Conservation (phyloP, 768 basidiomycete species). For the Clavaria fumosa region DNA sequence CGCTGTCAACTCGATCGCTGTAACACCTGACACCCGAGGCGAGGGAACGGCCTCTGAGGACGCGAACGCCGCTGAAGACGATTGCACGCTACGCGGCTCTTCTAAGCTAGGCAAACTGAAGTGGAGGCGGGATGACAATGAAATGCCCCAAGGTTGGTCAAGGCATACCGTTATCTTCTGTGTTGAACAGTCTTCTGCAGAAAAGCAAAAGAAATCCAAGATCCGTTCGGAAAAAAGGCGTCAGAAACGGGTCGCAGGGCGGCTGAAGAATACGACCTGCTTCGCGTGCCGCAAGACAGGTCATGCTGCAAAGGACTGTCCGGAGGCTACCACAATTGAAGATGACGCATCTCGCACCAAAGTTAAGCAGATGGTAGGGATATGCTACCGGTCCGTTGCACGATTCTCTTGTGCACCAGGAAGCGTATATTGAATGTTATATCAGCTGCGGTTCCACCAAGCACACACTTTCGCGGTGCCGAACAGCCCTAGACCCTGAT, state of each 20-base stretch:
- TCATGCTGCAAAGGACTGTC: conserved; percentile 74
- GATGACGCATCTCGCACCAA: conserved; percentile 10
- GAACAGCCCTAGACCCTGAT: conserved; percentile 38
- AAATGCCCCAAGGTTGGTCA: not conserved
- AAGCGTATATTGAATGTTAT: not conserved
- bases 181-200: not conserved
- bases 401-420: not conserved
- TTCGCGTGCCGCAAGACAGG: conserved; percentile 79
- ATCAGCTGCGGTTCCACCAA: conserved; percentile 65
- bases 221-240: conserved; percentile 41
- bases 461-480: conserved; percentile 72
- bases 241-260: conserved; percentile 43
- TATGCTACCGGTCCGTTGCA: conserved; percentile 52
- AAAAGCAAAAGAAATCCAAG: not conserved
- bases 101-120: not conserved
- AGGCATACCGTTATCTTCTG: not conserved
- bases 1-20: conserved; percentile 7
- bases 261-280: conserved; percentile 47
- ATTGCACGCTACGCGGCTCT: conserved; percentile 1
- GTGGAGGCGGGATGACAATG: not conserved
- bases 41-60: not conserved
- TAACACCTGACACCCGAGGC: conserved; percentile 1
- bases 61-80: not conserved
- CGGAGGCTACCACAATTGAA: conserved; percentile 22
- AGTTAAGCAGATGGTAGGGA: conserved; percentile 27